phyloP scores from a whole-genome alignment of 2,329 filamentous ascomycete species.

The Aspergillus cejpii region DNA sequence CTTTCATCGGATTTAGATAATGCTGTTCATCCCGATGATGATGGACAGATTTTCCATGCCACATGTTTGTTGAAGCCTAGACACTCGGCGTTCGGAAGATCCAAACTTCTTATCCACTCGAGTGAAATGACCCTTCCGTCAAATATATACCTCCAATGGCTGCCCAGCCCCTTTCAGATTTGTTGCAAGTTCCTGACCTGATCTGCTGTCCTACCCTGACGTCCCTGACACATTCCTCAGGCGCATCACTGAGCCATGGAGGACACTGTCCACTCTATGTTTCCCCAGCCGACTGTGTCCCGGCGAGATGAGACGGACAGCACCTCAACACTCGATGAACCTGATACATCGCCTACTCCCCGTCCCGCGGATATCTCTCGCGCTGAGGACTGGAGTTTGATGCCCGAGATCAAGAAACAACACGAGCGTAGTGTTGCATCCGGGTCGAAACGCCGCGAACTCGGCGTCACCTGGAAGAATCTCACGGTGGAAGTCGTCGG shows the following conservation, averaged over 20 bases:
- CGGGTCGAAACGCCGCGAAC: constrained; percentile 44
- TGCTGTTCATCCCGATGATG: background rate
- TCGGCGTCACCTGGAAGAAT: constrained; percentile 60
- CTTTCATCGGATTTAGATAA: background rate
- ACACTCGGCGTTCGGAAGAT: background rate
- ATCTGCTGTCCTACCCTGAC: background rate
- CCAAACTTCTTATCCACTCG: background rate
- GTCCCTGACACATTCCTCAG: too few relatives aligned
- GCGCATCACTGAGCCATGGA: constrained; percentile 5
- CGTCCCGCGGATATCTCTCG: constrained; percentile 8
- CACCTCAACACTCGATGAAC: constrained; percentile 21
- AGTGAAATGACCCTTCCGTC: background rate
- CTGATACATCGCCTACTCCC: constrained; percentile 12
- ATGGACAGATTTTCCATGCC: background rate
- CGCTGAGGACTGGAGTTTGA: constrained; percentile 46
- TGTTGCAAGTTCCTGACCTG: too few relatives aligned
- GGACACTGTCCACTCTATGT: constrained; percentile 5
- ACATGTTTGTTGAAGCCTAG: background rate
- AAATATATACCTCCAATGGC: background rate
- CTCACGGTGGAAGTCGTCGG: constrained; percentile 58
- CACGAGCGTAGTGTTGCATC: constrained; percentile 43
- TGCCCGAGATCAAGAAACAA: constrained; percentile 44
- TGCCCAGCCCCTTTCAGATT: background rate
- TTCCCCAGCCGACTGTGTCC: constrained; percentile 5
- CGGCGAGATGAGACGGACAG: constrained; percentile 25